A percentile compares a stretch with the other conserved stretches of the same genome.
Conservation (phyloP, 2,329 filamentous ascomycete genomes). For the Lecanicillium sp. region DNA sequence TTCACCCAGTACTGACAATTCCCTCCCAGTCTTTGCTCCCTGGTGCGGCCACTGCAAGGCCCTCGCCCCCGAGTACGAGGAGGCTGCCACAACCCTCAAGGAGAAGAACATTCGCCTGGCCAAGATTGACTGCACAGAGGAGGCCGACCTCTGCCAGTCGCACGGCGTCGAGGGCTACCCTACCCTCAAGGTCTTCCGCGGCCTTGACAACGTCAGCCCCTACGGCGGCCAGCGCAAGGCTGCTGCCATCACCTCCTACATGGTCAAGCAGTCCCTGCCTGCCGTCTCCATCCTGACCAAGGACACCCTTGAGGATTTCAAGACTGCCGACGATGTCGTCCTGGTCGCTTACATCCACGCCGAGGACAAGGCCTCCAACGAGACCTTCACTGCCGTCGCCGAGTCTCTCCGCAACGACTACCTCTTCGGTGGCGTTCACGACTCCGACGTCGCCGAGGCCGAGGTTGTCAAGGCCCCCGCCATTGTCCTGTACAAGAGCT, state of each 20-base stretch:
- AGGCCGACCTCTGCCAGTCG: slow-evolving; percentile 82
- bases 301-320: slow-evolving; percentile 89
- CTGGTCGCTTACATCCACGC: slow-evolving; percentile 79
- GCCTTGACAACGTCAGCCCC: slow-evolving; percentile 68
- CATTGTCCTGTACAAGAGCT: slow-evolving; percentile 92
- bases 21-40: slow-evolving; percentile 71
- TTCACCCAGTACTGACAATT: slow-evolving; percentile 25
- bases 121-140: slow-evolving; percentile 93
- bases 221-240: slow-evolving; percentile 90
- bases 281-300: slow-evolving; percentile 77
- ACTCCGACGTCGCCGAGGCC: slow-evolving; percentile 75
- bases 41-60: slow-evolving; percentile 99
- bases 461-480: slow-evolving; percentile 84
- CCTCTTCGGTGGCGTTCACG: slow-evolving; percentile 84
- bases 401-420: slow-evolving; percentile 79
- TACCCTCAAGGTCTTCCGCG: slow-evolving; percentile 98
- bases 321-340: slow-evolving; percentile 95
- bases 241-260: slow-evolving; percentile 71
- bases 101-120: slow-evolving; percentile 79
- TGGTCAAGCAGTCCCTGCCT: slow-evolving; percentile 96
- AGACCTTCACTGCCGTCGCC: slow-evolving; percentile 69
- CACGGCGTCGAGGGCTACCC: slow-evolving; percentile 96
- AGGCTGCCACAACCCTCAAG: slow-evolving; percentile 75
- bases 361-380: slow-evolving; percentile 76
- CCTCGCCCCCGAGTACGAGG: slow-evolving; percentile 85